Conservation (phyloP, 2,329 filamentous ascomycete genomes). For the Pseudopyricularia javanii region DNA sequence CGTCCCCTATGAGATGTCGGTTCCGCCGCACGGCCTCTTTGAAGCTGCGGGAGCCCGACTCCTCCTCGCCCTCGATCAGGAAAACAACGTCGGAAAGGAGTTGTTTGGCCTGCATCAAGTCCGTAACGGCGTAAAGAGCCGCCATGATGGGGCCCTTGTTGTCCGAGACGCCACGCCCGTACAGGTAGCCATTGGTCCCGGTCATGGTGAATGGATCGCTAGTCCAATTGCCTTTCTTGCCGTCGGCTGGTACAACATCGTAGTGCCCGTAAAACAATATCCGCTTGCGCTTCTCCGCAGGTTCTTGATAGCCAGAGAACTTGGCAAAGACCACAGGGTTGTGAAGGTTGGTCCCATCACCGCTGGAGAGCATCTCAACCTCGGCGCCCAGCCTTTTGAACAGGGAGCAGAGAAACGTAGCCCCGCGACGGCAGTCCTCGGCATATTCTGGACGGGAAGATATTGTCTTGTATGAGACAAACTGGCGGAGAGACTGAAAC, state of each 20-base stretch:
- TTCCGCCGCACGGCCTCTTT: conserved; percentile 67
- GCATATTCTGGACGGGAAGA: conserved; percentile 78
- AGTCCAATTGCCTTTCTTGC: conserved; percentile 70
- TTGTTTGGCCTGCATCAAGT: conserved; percentile 71
- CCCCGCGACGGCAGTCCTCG: conserved; percentile 84
- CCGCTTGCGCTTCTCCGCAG: conserved; percentile 59
- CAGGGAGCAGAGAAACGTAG: conserved; percentile 77
- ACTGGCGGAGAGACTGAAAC: conserved; percentile 65
- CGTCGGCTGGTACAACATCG: conserved; percentile 86
- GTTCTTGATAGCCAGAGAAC: conserved; percentile 64
- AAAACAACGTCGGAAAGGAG: conserved; percentile 86
- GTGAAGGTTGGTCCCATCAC: conserved; percentile 41
- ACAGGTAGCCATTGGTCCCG: conserved; percentile 83
- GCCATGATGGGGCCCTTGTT: conserved; percentile 96
- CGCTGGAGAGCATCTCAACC: conserved; percentile 80
- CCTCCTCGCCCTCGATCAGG: conserved; percentile 92
- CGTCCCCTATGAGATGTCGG: conserved; percentile 73
- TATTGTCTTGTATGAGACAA: conserved; percentile 84
- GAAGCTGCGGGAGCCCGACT: conserved; percentile 86
- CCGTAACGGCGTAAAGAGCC: conserved; percentile 84
- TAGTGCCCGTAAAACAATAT: conserved; percentile 98
- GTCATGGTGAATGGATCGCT: conserved; percentile 82
- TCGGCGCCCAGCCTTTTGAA: conserved; percentile 87
- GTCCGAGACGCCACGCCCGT: conserved; percentile 91
- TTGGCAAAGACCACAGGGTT: conserved; percentile 92